Evolutionary conservation across 495 filamentous ascomycete species (phyloP).

Genomic region (Hyaloscypha variabilis): DNA sequence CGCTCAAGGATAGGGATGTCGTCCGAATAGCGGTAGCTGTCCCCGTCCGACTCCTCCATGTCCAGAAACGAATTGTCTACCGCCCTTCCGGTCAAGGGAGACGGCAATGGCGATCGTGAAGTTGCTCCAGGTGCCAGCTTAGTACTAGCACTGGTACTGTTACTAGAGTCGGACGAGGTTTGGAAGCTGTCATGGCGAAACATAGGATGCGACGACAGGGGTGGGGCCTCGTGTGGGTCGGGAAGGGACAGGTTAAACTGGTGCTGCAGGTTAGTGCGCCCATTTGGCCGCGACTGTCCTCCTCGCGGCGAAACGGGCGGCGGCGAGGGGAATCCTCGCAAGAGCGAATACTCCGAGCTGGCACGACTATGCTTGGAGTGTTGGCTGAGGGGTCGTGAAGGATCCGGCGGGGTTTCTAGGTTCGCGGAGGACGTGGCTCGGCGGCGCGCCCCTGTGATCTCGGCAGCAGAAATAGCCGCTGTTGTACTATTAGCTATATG

Average conservation of each 20-base stretch:
- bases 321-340: conserved; percentile 30
- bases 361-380: conserved; percentile 57
- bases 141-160: no score
- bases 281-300: conserved; percentile 23
- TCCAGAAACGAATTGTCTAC: conserved; percentile 55
- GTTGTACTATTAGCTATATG: conserved; percentile 6
- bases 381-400: conserved; percentile 50
- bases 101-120: conserved; percentile 21
- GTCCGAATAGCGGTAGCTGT: conserved; percentile 54
- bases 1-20: conserved; percentile 63
- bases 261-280: conserved; percentile 31
- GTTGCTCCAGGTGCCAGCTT: conserved; percentile 16
- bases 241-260: conserved; percentile 26
- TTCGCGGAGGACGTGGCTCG: conserved; percentile 55
- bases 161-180: conserved; percentile 23
- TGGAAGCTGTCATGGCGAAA: conserved; percentile 29
- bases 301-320: conserved; percentile 21
- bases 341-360: conserved; percentile 55
- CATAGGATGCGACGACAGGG: conserved; percentile 32
- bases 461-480: conserved; percentile 17
- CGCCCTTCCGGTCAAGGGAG: conserved; percentile 18
- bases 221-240: conserved; percentile 32
- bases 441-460: conserved; percentile 28
- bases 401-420: conserved; percentile 51
- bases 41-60: conserved; percentile 60